Conservation (phyloP, 2,329 filamentous ascomycete genomes). For the Hypoxylon sp. region DNA sequence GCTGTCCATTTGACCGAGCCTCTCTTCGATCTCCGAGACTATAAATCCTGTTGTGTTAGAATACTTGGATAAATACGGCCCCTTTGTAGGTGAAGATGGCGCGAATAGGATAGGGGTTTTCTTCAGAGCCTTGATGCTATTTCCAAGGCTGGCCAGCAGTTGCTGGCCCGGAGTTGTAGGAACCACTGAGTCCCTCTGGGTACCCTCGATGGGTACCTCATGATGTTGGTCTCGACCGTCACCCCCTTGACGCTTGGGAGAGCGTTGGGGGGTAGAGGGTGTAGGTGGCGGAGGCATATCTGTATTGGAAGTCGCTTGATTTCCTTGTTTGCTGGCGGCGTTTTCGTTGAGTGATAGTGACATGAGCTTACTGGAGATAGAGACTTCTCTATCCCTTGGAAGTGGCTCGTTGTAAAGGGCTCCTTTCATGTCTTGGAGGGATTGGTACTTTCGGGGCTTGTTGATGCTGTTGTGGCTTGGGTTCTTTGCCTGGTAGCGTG, state of each 20-base stretch:
- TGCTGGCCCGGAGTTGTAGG: slow-evolving; percentile 56
- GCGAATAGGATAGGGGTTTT: slow-evolving; percentile 57
- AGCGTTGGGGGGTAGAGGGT: slow-evolving; percentile 46
- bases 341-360: slow-evolving; percentile 59
- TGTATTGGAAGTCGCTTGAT: slow-evolving; percentile 64
- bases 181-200: slow-evolving; percentile 46
- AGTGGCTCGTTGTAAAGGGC: slow-evolving; percentile 39
- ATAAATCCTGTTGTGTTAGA: slow-evolving; percentile 76
- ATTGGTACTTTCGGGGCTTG: slow-evolving; percentile 50
- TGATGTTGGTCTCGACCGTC: slow-evolving; percentile 24
- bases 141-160: slow-evolving; percentile 51
- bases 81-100: slow-evolving; percentile 63
- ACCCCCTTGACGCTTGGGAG: slow-evolving; percentile 49
- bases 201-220: slow-evolving; percentile 20
- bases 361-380: slow-evolving; percentile 58
- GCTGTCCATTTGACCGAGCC: slow-evolving; percentile 81
- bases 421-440: slow-evolving; percentile 46
- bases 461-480: slow-evolving; percentile 28
- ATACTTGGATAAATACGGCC: slow-evolving; percentile 76
- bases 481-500: slow-evolving; percentile 35
- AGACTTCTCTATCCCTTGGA: slow-evolving; percentile 60
- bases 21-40: slow-evolving; percentile 86
- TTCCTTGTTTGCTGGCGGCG: slow-evolving; percentile 49
- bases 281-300: slow-evolving; percentile 47
- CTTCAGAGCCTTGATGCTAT: slow-evolving; percentile 54